phyloP scores from a whole-genome alignment of 2,329 filamentous ascomycete species.

The Penicillium thymicola region DNA sequence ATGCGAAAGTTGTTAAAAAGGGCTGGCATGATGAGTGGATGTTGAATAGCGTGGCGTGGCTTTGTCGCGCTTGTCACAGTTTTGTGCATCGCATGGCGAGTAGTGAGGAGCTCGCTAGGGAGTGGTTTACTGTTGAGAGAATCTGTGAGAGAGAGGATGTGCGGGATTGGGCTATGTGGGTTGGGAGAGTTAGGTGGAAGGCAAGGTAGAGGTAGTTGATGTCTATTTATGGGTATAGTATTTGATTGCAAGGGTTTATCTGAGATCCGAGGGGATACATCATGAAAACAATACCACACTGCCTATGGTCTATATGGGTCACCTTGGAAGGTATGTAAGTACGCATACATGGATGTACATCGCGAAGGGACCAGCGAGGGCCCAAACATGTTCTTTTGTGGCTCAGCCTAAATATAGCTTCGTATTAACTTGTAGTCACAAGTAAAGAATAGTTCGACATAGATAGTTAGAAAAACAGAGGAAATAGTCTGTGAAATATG shows the following conservation, averaged over 20 bases:
- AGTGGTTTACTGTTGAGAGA: constrained; percentile 70
- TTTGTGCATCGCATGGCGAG: constrained; percentile 73
- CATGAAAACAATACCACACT: no score
- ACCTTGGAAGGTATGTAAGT: not conserved
- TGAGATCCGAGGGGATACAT: not conserved
- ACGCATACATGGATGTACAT: not conserved
- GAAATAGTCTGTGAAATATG: not conserved
- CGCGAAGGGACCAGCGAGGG: no score
- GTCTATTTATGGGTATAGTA: not conserved
- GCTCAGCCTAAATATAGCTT: not conserved
- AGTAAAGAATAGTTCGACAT: not conserved
- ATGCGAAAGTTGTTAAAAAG: constrained; percentile 71
- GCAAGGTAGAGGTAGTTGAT: constrained; percentile 45
- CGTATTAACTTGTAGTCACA: not conserved
- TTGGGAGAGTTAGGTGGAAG: constrained; percentile 72
- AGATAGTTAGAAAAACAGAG: not conserved
- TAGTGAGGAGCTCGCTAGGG: constrained; percentile 73
- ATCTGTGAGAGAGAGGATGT: constrained; percentile 70
- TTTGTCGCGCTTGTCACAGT: constrained; percentile 78
- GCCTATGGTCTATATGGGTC: no score
- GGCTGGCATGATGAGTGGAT: constrained; percentile 75
- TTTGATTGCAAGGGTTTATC: not conserved
- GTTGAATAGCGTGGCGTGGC: constrained; percentile 78
- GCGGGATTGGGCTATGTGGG: constrained; percentile 68
- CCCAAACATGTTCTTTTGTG: not conserved